Evolutionary conservation across 2,329 filamentous ascomycete species (phyloP).

Genomic region (Penicillium sp.): DNA sequence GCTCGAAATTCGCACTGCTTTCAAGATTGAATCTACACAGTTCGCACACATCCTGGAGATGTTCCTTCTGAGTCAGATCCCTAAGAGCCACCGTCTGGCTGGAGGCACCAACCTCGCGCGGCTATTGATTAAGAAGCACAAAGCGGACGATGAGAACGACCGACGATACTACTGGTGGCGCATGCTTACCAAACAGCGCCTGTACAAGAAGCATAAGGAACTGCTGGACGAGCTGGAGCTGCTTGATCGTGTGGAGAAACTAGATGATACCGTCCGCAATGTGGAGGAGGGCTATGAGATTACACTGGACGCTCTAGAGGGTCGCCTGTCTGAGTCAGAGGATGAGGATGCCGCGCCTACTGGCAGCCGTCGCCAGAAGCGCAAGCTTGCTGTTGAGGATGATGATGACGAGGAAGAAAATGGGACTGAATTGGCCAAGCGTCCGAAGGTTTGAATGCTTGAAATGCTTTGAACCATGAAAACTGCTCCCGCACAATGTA

Average conservation of each 20-base stretch:
- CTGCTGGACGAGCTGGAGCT: conserved; percentile 59
- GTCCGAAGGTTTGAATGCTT: conserved; percentile 24
- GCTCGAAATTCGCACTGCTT: conserved; percentile 49
- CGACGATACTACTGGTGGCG: conserved; percentile 66
- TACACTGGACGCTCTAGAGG: conserved; percentile 43
- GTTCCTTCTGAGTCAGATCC: conserved; percentile 61
- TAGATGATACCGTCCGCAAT: conserved; percentile 59
- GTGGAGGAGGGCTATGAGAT: conserved; percentile 61
- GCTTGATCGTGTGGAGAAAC: conserved; percentile 57
- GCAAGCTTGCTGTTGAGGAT: conserved; percentile 25
- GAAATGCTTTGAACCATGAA: background rate
- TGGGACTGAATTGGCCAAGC: conserved; percentile 28
- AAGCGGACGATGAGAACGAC: conserved; percentile 55
- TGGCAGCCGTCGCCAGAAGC: conserved; percentile 19
- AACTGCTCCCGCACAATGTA: conserved; percentile 9
- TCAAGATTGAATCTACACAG: conserved; percentile 62
- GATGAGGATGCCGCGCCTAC: conserved; percentile 7
- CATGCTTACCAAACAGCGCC: conserved; percentile 61
- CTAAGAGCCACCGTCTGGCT: conserved; percentile 46
- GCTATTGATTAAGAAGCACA: conserved; percentile 48
- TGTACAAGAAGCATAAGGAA: conserved; percentile 62
- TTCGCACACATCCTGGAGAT: conserved; percentile 64
- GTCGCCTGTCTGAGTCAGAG: conserved; percentile 18
- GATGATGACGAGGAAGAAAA: conserved; percentile 28
- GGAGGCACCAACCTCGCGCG: conserved; percentile 53